Base-by-base conservation (phyloP, 768 basidiomycete species). In the Suillus subalutaceus region DNA sequence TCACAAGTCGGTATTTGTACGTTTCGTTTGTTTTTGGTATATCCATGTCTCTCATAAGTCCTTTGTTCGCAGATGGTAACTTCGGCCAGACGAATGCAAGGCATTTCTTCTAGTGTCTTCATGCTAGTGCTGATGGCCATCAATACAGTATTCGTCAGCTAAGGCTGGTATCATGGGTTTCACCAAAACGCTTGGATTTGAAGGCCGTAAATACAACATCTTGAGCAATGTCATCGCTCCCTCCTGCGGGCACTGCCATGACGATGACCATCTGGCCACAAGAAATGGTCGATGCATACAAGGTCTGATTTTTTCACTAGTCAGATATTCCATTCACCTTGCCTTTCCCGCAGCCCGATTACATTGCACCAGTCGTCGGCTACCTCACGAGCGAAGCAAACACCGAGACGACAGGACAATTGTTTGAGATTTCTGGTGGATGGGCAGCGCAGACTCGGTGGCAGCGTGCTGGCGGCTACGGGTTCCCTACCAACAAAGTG, bases 391-490 rank as follows among this genome's bases (percentile, higher is more conserved):
- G 93, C 73, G 86, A 89, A 77, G 91, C 89, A 63, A 96, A 97
- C 71, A 82, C 83, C 20, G 85, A 88, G 44, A 89, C 88, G 9
- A 86, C 90, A 15, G 92, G 93, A 9, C 80, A 82, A 6, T 74
- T 99, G 60, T 96, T 96, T 76, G 96, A 98, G 77, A 86, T 95
- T 48, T 85, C 85, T 16, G 96, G 92, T 30, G 97, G 97, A 0
- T 98, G 95, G 93, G 91, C 91, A 4, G 93, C 93, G 1, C 88
- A 96, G 77, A 90, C 92, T 40, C 85, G 97, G 65, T 99, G 97
- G 96, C 92, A 98, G 77, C 88, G 94, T 16, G 83, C 94, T 10
- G 91, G 90, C 2, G 97, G 96, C 12, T 80, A 90, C 72, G 90
- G 92, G 8, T 98, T 99, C 88, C 91, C 95, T 6, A 85, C 90